Conservation (phyloP, 257 asterid species). For the Solanum pinnatisectum region DNA sequence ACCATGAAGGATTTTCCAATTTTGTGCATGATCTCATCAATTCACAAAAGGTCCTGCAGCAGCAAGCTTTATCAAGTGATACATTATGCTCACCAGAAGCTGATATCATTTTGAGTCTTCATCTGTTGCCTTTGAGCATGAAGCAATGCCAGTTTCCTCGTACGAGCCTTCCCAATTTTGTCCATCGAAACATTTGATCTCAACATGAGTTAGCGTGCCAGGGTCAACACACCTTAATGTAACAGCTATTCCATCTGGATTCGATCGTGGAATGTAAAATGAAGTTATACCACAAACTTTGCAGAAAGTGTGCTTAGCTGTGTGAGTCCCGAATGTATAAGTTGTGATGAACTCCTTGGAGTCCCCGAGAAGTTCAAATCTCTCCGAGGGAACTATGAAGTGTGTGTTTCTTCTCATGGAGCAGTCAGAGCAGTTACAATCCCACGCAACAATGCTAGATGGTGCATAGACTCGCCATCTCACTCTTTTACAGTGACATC, state of each 20-base stretch:
- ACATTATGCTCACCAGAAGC: neutral
- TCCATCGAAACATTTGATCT: constrained; percentile 59
- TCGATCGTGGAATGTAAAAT: constrained; percentile 72
- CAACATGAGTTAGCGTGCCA: constrained; percentile 63
- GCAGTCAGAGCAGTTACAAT: constrained; percentile 76
- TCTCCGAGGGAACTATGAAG: constrained; percentile 58
- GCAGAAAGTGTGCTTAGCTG: constrained; percentile 79
- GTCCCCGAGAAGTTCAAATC: constrained; percentile 58
- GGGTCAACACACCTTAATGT: constrained; percentile 52
- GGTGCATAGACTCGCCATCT: constrained; percentile 68
- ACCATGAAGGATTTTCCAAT: neutral
- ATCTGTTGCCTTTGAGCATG: constrained; percentile 27
- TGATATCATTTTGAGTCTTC: constrained; percentile 9
- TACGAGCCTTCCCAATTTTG: constrained; percentile 60
- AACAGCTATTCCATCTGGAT: constrained; percentile 65
- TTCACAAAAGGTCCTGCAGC: neutral
- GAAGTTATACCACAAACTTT: constrained; percentile 82
- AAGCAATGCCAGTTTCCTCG: constrained; percentile 29
- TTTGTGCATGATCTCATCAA: neutral
- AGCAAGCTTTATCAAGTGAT: neutral
- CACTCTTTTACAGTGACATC: constrained; percentile 76
- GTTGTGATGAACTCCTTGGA: constrained; percentile 59
- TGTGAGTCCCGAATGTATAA: constrained; percentile 76
- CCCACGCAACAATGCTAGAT: constrained; percentile 53
- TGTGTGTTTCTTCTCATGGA: constrained; percentile 74